Percentiles rank a stretch among this genome's conserved stretches.
Evolutionary conservation across 768 basidiomycete species (phyloP).

Genomic region (Leccinum pellstonianum): DNA sequence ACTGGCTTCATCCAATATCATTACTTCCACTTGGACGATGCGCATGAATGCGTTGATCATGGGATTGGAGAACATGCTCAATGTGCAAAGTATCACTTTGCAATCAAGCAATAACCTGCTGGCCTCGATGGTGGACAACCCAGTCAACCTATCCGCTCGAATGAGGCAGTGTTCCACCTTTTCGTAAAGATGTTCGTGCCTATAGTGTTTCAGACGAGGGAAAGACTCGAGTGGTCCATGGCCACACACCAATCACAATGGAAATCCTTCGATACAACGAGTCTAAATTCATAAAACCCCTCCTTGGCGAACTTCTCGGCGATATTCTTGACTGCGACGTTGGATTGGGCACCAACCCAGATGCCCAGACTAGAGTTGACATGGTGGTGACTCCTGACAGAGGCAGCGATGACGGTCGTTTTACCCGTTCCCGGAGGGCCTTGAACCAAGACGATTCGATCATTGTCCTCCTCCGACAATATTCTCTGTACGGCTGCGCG

Average conservation of each 20-base stretch:
- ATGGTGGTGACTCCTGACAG: conserved; percentile 25
- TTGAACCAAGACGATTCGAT: conserved; percentile 29
- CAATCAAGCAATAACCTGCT: conserved; percentile 28
- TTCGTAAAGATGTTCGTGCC: conserved; percentile 53
- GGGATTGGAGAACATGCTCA: conserved; percentile 44
- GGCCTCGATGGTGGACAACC: conserved; percentile 12
- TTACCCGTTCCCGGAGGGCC: conserved; percentile 47
- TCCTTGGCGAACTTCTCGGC: conserved; percentile 41
- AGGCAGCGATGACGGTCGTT: conserved; percentile 43
- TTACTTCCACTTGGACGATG: conserved; percentile 34
- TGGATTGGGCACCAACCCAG: conserved; percentile 49
- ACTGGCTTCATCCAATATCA: conserved; percentile 49
- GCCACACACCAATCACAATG: conserved; percentile 43
- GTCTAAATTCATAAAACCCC: conserved; percentile 35
- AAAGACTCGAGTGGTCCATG: neutral
- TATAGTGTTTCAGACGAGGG: conserved; percentile 14
- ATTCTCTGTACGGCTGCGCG: conserved; percentile 29
- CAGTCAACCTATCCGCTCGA: conserved; percentile 35
- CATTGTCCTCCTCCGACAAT: conserved; percentile 21
- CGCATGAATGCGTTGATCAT: conserved; percentile 15
- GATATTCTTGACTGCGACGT: conserved; percentile 54
- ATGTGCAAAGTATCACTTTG: conserved; percentile 46
- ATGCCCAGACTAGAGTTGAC: conserved; percentile 19
- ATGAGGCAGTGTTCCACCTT: conserved; percentile 36
- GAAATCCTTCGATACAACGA: conserved; percentile 48